These are phyloP conservation scores for Xylaria sp. DNA, from an alignment of 2,329 filamentous ascomycete genomes.

Conservation along the genomic window DNA sequence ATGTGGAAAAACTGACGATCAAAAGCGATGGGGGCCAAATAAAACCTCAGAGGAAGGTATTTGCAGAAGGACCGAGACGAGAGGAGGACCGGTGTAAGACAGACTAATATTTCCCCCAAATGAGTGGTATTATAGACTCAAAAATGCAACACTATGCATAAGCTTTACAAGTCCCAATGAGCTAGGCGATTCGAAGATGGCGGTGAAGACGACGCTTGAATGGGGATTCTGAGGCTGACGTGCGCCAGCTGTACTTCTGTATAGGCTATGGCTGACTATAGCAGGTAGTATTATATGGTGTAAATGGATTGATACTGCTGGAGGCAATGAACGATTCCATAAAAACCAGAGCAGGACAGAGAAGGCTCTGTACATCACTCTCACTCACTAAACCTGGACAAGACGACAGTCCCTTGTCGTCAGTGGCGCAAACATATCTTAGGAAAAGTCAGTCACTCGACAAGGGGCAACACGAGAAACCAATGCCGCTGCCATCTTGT, in stretches of 20 bases:
- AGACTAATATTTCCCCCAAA: background rate
- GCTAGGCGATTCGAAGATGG: conserved; percentile 1
- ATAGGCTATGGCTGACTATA: conserved; percentile 12
- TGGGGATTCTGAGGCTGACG: conserved; percentile 25
- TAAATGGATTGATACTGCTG: background rate
- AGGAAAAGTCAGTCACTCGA: background rate
- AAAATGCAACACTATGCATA: conserved; percentile 20
- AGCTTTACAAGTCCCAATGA: conserved; percentile 13
- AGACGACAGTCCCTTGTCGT: background rate
- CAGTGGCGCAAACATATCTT: conserved; percentile 9
- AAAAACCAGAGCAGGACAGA: background rate
- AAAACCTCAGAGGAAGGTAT: conserved; percentile 5
- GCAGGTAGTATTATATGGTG: conserved; percentile 5
- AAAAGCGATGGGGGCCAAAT: conserved; percentile 6
- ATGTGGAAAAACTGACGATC: conserved; percentile 30
- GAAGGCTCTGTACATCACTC: background rate
- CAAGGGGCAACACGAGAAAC: conserved; percentile 2
- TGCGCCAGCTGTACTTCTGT: conserved; percentile 18
- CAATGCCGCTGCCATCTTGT: background rate
- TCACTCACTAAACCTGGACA: no score
- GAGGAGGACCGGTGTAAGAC: conserved; percentile 1
- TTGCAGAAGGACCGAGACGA: background rate
- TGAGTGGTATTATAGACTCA: background rate
- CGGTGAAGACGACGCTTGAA: conserved; percentile 23
- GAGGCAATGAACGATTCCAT: background rate